Percentiles rank a stretch among this genome's conserved stretches.
These are phyloP conservation scores for Petunia secreta DNA, from an alignment of 257 asterid genomes.

Conservation along the genomic window DNA sequence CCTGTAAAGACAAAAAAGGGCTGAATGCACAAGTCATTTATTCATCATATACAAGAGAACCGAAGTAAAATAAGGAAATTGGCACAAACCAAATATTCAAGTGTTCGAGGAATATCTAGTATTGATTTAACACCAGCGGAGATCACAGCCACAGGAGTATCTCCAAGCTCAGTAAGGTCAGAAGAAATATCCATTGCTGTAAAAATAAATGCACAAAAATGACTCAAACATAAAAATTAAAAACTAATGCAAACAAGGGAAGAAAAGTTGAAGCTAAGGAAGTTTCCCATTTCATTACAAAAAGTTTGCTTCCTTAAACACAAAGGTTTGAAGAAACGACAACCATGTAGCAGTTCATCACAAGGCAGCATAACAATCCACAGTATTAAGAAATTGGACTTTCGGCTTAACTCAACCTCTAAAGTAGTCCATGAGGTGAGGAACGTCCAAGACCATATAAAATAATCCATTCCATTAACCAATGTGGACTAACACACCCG, in stretches of 20 bases:
- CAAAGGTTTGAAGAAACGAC: background rate
- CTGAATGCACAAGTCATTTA: slow-evolving; percentile 12
- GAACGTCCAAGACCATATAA: background rate
- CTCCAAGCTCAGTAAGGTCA: slow-evolving; percentile 91
- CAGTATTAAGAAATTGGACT: background rate
- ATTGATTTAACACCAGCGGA: slow-evolving; percentile 96
- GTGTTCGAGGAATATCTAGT: slow-evolving; percentile 86
- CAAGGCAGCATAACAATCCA: slow-evolving; percentile 3
- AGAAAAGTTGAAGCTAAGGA: slow-evolving; percentile 21
- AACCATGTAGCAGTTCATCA: background rate
- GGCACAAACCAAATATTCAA: slow-evolving; percentile 79
- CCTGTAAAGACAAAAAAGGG: slow-evolving; percentile 49
- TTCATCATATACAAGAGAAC: background rate
- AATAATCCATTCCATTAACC: background rate
- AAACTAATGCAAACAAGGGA: slow-evolving; percentile 11
- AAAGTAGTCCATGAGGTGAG: background rate
- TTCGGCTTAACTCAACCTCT: background rate
- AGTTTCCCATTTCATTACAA: background rate
- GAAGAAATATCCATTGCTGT: slow-evolving; percentile 97
- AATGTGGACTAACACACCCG: background rate
- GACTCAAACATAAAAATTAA: slow-evolving; percentile 13
- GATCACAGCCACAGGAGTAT: slow-evolving; percentile 85
- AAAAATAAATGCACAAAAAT: slow-evolving; percentile 26
- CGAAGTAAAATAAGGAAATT: slow-evolving; percentile 23
- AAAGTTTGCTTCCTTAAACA: slow-evolving; percentile 6